A percentile compares a stretch with the other conserved stretches of the same genome.
These are phyloP conservation scores for Aplosporella prunicola DNA, from an alignment of 2,329 filamentous ascomycete species.

Conservation along the genomic window DNA sequence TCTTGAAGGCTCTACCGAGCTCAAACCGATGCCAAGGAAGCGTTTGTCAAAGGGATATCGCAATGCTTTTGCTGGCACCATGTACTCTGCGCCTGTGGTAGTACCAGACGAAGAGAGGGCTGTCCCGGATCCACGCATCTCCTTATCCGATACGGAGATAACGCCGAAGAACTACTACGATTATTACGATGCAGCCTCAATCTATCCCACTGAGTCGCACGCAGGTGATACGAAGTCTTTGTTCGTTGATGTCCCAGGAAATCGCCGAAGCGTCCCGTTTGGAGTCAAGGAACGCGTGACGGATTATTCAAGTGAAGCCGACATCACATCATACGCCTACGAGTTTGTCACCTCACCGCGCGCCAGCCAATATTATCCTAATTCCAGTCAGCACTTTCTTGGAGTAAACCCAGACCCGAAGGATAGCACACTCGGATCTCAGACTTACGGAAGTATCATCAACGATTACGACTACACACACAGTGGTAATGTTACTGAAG, in stretches of 20 bases:
- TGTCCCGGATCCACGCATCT: no score
- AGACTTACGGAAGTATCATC: conserved; percentile 23
- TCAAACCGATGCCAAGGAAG: background rate
- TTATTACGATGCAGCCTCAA: conserved; percentile 4
- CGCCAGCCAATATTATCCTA: no score
- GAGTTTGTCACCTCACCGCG: background rate
- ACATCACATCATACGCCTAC: background rate
- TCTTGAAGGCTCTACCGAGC: background rate
- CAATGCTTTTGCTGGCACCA: background rate
- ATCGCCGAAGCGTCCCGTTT: conserved; percentile 9
- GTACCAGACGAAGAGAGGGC: no score
- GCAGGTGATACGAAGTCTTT: conserved; percentile 3
- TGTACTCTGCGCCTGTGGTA: conserved; percentile 5
- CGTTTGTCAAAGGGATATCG: background rate
- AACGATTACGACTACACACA: background rate
- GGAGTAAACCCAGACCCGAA: no score
- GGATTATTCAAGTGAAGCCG: conserved; percentile 11
- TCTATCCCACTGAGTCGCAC: conserved; percentile 7
- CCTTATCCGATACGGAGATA: no score
- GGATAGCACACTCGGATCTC: no score
- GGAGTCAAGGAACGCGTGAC: conserved; percentile 7
- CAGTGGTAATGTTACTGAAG: background rate
- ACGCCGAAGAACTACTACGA: background rate
- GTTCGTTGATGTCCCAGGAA: background rate
- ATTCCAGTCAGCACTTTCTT: no score